Percentiles rank a stretch among this genome's conserved stretches.
Conservation (phyloP, 768 basidiomycete genomes). For the Mycena vulgaris region DNA sequence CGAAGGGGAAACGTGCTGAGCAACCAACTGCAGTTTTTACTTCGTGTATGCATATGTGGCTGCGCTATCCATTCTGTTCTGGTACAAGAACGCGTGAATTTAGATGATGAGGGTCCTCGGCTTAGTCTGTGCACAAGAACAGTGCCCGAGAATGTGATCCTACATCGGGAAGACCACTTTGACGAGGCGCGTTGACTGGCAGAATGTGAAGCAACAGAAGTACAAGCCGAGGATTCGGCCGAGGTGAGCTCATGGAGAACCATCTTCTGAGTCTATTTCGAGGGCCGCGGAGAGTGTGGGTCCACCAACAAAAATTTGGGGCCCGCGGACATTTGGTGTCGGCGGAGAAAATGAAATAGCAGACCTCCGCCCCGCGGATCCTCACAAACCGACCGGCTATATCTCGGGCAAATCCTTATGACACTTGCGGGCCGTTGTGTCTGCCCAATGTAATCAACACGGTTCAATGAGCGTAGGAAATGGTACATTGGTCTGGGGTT, state of each 20-base stretch:
- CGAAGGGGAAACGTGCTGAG: constrained; percentile 24
- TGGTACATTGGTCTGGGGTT: constrained; percentile 9
- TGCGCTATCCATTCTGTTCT: background rate
- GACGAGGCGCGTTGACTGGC: too few species aligned
- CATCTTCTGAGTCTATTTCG: background rate
- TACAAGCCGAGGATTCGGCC: background rate
- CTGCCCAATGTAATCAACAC: background rate
- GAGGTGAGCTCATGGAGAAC: background rate
- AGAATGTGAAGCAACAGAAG: background rate
- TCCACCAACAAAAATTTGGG: background rate
- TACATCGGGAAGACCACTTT: too few species aligned
- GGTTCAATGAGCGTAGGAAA: background rate
- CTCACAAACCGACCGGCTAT: too few species aligned
- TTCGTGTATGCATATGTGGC: background rate
- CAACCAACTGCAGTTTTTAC: background rate
- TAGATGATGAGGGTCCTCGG: too few species aligned
- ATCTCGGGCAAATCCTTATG: too few species aligned
- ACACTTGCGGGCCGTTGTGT: too few species aligned
- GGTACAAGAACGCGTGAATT: too few species aligned
- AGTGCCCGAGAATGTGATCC: too few species aligned
- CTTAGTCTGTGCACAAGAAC: too few species aligned
- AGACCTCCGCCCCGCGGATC: too few species aligned
- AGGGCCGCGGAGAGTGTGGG: background rate
- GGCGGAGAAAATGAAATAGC: background rate
- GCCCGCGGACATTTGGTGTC: background rate